Evolutionary conservation across 2,329 filamentous ascomycete species (phyloP).

Genomic region (Colletotrichum tanaceti): DNA sequence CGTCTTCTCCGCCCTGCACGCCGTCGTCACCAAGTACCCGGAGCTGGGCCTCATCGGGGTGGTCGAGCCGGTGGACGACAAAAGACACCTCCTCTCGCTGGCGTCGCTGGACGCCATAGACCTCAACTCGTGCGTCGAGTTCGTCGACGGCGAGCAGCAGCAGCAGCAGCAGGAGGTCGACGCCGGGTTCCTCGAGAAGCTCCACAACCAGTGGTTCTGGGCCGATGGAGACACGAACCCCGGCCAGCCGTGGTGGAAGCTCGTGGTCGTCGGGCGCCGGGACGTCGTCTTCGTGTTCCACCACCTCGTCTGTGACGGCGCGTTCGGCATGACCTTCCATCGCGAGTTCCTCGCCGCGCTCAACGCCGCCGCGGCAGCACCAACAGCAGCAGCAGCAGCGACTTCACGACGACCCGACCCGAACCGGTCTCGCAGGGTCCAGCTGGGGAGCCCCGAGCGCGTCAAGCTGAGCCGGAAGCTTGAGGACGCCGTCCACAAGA

Average conservation of each 20-base stretch:
- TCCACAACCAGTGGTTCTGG: conserved; percentile 33
- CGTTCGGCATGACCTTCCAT: conserved; percentile 34
- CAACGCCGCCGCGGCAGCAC: conserved; percentile 5
- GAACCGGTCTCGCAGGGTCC: neutral
- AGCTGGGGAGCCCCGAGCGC: conserved; percentile 2
- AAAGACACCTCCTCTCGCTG: conserved; percentile 20
- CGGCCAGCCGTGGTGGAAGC: conserved; percentile 34
- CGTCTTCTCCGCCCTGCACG: conserved; percentile 40
- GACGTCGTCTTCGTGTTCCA: conserved; percentile 35
- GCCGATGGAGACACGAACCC: conserved; percentile 19
- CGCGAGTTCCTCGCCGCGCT: conserved; percentile 31
- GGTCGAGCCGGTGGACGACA: conserved; percentile 16
- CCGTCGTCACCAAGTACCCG: conserved; percentile 40
- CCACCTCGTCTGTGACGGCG: conserved; percentile 36
- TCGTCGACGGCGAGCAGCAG: conserved; percentile 9
- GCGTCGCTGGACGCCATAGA: conserved; percentile 28
- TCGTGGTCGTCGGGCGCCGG: conserved; percentile 26
- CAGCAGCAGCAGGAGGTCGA: conserved; percentile 5
- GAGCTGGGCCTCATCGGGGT: conserved; percentile 40
- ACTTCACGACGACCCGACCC: neutral
- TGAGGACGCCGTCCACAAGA: conserved; percentile 7
- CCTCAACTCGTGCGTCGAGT: conserved; percentile 34
- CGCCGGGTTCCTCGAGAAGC: conserved; percentile 1
- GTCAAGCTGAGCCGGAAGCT: conserved; percentile 20
- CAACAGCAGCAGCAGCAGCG: neutral